Percentiles rank a stretch among this genome's conserved stretches.
phyloP scores from a whole-genome alignment of 1,284 basidiomycete species.

The Clitocybe nebularis region DNA sequence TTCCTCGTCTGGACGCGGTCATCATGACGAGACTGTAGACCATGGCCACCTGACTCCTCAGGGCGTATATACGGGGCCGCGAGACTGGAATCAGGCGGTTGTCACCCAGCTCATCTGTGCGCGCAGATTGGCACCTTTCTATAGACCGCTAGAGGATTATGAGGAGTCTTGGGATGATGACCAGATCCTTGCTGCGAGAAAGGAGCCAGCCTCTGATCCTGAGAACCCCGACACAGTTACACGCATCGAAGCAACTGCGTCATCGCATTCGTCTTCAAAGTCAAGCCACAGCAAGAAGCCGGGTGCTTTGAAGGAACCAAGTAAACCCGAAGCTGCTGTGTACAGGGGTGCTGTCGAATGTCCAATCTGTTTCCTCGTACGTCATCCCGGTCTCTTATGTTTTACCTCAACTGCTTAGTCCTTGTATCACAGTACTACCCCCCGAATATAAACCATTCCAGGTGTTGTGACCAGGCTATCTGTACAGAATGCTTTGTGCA shows the following conservation, averaged over 20 bases:
- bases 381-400: conserved; percentile 32
- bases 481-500: conserved; percentile 99
- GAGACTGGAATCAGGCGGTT: conserved; percentile 88
- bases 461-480: conserved; percentile 97
- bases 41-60: conserved; percentile 84
- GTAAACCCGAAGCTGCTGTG: conserved; percentile 68
- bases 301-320: conserved; percentile 53
- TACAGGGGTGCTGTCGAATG: conserved; percentile 92
- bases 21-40: conserved; percentile 77
- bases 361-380: conserved; percentile 97
- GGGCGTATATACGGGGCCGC: conserved; percentile 82
- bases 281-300: conserved; percentile 47
- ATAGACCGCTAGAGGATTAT: conserved; percentile 92
- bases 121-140: conserved; percentile 91
- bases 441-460: conserved; percentile 91
- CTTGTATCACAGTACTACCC: conserved; percentile 74
- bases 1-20: conserved; percentile 63
- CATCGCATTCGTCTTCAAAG: conserved; percentile 29
- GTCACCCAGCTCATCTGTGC: conserved; percentile 87
- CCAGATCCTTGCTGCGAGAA: conserved; percentile 74
- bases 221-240: conserved; percentile 36
- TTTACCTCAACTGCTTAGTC: conserved; percentile 24
- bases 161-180: conserved; percentile 83
- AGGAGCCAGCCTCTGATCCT: conserved; percentile 41
- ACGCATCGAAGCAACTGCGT: conserved; percentile 33